Evolutionary conservation across 768 basidiomycete genomes (phyloP), one percentile per base, ranked within the genome.

Genomic region (Mycena galericulata): DNA sequence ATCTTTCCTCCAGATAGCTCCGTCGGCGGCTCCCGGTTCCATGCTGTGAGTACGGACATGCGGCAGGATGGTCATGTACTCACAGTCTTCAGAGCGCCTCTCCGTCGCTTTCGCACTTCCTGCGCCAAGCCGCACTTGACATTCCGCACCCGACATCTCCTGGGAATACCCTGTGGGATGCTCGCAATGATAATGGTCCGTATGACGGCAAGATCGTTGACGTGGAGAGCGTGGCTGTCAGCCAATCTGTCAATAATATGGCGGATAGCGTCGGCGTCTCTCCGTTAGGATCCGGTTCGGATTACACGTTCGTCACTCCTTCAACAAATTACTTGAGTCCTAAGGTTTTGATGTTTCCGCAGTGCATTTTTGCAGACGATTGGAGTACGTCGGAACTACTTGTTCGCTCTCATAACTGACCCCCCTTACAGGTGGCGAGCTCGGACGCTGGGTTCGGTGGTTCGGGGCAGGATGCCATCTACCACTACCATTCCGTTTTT

Each of bases 401-500:
- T 36, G 5, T 1, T 26, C 10, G 17, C 40, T 70, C 27, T 26
- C 36, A 22, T 24, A 15, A n/a, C 56, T 45, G 27, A 60, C 18
- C 72, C 69, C n/a, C 11, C 73, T 69, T 12, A 56, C 70, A 78
- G 84, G 79, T 88, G 36, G 83, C 87, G 27, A 85, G 83, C 65
- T 73, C 80, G 6, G 79, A 86, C 59, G 78, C 82, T 73, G 83
- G 85, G 76, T 83, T 85, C 75, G 69, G 74, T 22, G 53, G 46
- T 27, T 79, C 84, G n/a, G 77, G 78, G 1, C 82, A 80, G 18
- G 92, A 92, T 72, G 85, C 92, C 15, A 82, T 84, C 2, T 94
- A 93, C 72, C 93, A 95, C 76, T 95, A 95, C 72, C 89, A 88
- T 74, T 91, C 89, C 3, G 85, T 93, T 65, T 95, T 92, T 73